Evolutionary conservation across 2,329 filamentous ascomycete species (phyloP), one percentile per base, ranked within the genome.

Genomic region (Colletotrichum echinochloae): DNA sequence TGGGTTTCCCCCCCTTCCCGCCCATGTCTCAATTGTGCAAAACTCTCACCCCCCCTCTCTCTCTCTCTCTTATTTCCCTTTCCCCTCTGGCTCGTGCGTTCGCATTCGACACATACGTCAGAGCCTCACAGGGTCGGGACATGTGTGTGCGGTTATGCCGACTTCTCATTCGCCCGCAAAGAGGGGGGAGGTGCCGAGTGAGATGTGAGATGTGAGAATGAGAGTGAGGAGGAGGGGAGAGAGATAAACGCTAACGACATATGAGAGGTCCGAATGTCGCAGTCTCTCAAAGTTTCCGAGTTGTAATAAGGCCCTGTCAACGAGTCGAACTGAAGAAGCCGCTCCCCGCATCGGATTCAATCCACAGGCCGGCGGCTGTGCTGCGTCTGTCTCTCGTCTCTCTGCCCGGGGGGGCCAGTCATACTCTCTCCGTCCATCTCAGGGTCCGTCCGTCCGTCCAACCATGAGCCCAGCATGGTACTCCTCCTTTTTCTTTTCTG

Each of bases 291-390:
- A 57, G 67, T 52, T 62, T 41, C 61, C 56, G 54, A 55, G 66
- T 51, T 57, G 67, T 70, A 70, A 67, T 67, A 67, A 62, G 51
- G 67, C 64, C 67, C 67, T 70, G 67, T 70, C 67, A 67, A 23
- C 44, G 14, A n/a, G 23, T 57, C 66, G 33, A 57, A 67, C 64
- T 60, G 14, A 70, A 41, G 51, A 33, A 33, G 8, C 30, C n/a
- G n/a, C 30, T 8, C 67, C 67, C 67, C 67, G 67, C 67, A 67
- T 54, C 62, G 55, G 57, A 67, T 49, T 61, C 64, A 63, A 66
- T 70, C 67, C 64, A 9, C 30, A 60, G 28, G 33, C 48, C 67
- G 35, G 35, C 55, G 30, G 54, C 26, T 64, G 26, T 41, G 49
- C 30, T 33, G 30, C 30, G 30, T 33, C 30, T 33, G 30, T 8